Evolutionary conservation across 2,329 filamentous ascomycete species (phyloP).

Genomic region (Escovopsis sp.): DNA sequence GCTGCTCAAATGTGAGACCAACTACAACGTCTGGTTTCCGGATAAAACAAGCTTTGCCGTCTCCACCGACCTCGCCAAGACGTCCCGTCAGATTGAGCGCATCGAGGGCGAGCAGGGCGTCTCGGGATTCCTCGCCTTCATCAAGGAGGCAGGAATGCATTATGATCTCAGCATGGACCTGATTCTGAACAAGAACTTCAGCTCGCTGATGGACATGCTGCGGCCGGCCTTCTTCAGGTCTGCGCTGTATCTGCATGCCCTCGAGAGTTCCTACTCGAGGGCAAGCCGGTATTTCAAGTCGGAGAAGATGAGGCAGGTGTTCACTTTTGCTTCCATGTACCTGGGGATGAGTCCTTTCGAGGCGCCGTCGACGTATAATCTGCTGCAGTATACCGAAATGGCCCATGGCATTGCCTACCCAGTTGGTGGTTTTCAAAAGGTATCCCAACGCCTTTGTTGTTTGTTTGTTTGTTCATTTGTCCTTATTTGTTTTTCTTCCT

Average conservation of each 20-base stretch:
- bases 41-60: conserved; percentile 50
- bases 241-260: conserved; percentile 49
- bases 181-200: conserved; percentile 54
- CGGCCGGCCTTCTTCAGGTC: conserved; percentile 43
- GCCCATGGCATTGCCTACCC: conserved; percentile 1
- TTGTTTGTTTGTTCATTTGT: too few relatives aligned
- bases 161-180: conserved; percentile 54
- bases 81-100: conserved; percentile 54
- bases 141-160: conserved; percentile 52
- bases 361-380: conserved; percentile 57
- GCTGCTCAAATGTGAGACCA: conserved; percentile 57
- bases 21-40: conserved; percentile 61
- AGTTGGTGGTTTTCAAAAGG: conserved; percentile 1
- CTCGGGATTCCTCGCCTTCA: conserved; percentile 49
- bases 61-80: conserved; percentile 51
- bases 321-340: conserved; percentile 71
- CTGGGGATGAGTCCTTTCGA: conserved; percentile 71
- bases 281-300: conserved; percentile 47
- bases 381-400: conserved; percentile 45
- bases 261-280: conserved; percentile 54
- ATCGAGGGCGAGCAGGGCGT: conserved; percentile 50
- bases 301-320: conserved; percentile 46
- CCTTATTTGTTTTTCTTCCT: too few relatives aligned
- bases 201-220: conserved; percentile 40
- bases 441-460: neutral